phyloP scores from a whole-genome alignment of 139 green algal genomes.

The Chlamydomonas sphaeroides region DNA sequence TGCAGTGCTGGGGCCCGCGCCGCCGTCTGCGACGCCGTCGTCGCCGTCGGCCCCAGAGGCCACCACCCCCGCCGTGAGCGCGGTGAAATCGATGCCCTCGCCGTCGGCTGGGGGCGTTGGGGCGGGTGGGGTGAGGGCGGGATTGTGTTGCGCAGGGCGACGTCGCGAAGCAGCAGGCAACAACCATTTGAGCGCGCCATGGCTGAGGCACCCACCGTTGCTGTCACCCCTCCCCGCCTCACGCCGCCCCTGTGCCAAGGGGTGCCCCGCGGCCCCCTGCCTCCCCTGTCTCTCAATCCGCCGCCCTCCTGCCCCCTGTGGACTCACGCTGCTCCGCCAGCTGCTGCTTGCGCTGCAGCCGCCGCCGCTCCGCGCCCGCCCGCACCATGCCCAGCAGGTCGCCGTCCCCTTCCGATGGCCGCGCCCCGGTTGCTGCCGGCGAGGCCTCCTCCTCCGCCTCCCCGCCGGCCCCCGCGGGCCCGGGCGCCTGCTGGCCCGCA shows the following conservation, averaged over 20 bases:
- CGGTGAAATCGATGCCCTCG: constrained; percentile 5
- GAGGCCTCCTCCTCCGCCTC: neutral
- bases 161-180: too few species aligned
- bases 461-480: neutral
- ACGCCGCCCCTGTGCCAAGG: too few species aligned
- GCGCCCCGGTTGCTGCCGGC: neutral
- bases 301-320: too few species aligned
- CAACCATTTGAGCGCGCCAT: too few species aligned
- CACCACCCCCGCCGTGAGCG: neutral
- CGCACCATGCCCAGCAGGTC: constrained; percentile 6
- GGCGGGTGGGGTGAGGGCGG: too few species aligned
- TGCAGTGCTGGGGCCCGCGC: neutral
- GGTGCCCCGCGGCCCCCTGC: too few species aligned
- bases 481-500: neutral
- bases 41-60: neutral
- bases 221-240: too few species aligned
- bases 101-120: constrained; percentile 8
- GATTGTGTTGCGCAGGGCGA: too few species aligned
- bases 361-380: constrained; percentile 14
- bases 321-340: neutral
- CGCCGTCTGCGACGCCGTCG: neutral
- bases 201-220: too few species aligned
- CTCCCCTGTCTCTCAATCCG: too few species aligned
- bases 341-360: constrained; percentile 1
- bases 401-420: neutral